Evolutionary conservation across 805 yeast genomes (phyloP), one percentile per base, ranked within the genome.

Genomic region (Yarrowia deformans): DNA sequence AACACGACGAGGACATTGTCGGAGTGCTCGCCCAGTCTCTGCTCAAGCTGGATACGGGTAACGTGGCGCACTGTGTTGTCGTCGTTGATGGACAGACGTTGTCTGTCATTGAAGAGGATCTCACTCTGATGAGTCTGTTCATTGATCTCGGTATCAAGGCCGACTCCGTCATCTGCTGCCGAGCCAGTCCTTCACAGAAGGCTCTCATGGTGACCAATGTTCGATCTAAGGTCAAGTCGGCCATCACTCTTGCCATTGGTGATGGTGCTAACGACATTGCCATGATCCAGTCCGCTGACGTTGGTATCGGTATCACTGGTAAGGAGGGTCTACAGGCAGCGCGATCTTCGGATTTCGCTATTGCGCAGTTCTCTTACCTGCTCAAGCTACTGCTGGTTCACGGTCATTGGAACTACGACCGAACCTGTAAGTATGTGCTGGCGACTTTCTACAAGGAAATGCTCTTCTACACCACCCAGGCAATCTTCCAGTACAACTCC

Each of bases 191-290:
- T 0, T 88, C 97, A 0, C 99, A 95, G 78, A 95, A 95, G 80
- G 97, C 98, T 0, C 81, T 85, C 37, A 88, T 95, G 91, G 98
- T 95, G 1, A 79, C 86, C 35, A 84, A 88, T 42, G 92, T 96
- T n/a, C 83, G 98, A 66, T 81, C 83, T n/a, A 80, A 88, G 69
- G 84, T 89, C 74, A 87, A 84, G 63, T 79, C 80, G 1, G 84
- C 90, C 49, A 97, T 95, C 7, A 92, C 98, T 0, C 82, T 95
- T 71, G 99, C 99, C 0, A 90, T 95, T 76, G 99, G 99, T 8
- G 99, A 95, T 80, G 99, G 99, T 72, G 99, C 99, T 1, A 95
- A 95, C 77, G 99, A 95, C 79, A 93, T 95, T 76, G 98, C 99
- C 0, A 95, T 95, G 99, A 95, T 95, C 71, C 98, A 95, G 80